Percentiles rank a stretch among this genome's conserved stretches.
Evolutionary conservation across 1,139 yeast genomes (phyloP).

Genomic region (Kurtzmaniella natalensis): DNA sequence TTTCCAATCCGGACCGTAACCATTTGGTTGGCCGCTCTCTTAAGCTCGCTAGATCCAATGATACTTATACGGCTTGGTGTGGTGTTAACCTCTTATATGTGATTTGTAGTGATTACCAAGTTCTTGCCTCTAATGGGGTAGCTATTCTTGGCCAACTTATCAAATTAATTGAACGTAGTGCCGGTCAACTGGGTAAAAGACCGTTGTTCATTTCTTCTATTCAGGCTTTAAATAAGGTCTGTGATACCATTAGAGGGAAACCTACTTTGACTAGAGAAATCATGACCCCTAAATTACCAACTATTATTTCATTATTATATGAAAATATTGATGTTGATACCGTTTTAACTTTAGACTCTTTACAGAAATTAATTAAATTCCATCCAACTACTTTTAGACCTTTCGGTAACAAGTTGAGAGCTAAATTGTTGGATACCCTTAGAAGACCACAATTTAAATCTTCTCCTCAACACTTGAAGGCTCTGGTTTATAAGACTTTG

Average conservation of each 20-base stretch:
- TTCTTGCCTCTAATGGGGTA: slow-evolving; percentile 57
- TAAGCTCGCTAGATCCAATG: slow-evolving; percentile 50
- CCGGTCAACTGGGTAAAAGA: slow-evolving; percentile 13
- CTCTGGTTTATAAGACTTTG: slow-evolving; percentile 43
- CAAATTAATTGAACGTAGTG: slow-evolving; percentile 43
- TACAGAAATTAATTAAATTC: slow-evolving; percentile 45
- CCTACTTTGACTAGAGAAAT: slow-evolving; percentile 82
- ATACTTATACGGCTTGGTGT: slow-evolving; percentile 53
- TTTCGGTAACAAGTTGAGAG: slow-evolving; percentile 57
- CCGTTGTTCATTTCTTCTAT: slow-evolving; percentile 46
- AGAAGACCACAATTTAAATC: slow-evolving; percentile 20
- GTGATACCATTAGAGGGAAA: slow-evolving; percentile 65
- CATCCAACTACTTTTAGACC: slow-evolving; percentile 85
- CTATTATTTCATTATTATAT: slow-evolving; percentile 53
- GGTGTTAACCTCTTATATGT: slow-evolving; percentile 56
- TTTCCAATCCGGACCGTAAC: slow-evolving; percentile 50
- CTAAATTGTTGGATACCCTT: slow-evolving; percentile 37
- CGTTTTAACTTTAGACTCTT: slow-evolving; percentile 39
- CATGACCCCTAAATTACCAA: slow-evolving; percentile 72
- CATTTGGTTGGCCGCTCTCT: slow-evolving; percentile 54
- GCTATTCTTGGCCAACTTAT: slow-evolving; percentile 52
- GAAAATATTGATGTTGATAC: slow-evolving; percentile 40
- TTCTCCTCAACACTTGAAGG: slow-evolving; percentile 36
- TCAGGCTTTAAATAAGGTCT: slow-evolving; percentile 45
- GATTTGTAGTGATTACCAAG: slow-evolving; percentile 46